A percentile compares a stretch with the other conserved stretches of the same genome.
Conservation (phyloP, 768 basidiomycete species). For the Tricholoma furcatifolium region DNA sequence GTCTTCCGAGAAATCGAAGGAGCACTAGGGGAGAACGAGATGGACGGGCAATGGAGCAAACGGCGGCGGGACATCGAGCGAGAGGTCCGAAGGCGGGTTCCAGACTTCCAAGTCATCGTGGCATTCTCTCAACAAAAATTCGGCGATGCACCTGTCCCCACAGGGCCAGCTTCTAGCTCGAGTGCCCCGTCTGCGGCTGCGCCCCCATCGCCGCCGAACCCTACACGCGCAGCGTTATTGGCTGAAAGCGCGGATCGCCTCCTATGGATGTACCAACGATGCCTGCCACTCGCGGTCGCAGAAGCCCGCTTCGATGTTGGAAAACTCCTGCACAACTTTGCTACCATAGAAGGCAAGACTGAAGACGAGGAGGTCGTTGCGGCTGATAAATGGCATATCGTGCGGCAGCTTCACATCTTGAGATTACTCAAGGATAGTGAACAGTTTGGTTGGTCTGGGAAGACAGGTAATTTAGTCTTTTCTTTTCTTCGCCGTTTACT, state of each 20-base stretch:
- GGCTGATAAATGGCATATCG: slow-evolving; percentile 37
- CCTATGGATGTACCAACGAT: slow-evolving; percentile 82
- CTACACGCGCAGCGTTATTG: slow-evolving; percentile 57
- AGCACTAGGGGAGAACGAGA: slow-evolving; percentile 59
- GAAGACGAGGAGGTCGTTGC: slow-evolving; percentile 24
- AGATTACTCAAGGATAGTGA: slow-evolving; percentile 73
- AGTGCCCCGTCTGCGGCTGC: background rate
- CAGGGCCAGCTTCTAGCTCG: background rate
- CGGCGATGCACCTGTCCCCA: slow-evolving; percentile 5
- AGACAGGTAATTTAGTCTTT: slow-evolving; percentile 50
- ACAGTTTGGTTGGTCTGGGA: slow-evolving; percentile 77
- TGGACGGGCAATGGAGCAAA: slow-evolving; percentile 71
- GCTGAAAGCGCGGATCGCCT: slow-evolving; percentile 80
- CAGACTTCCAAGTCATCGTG: slow-evolving; percentile 85
- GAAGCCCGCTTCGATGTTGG: slow-evolving; percentile 88
- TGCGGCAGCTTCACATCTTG: slow-evolving; percentile 76
- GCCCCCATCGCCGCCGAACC: slow-evolving; percentile 14
- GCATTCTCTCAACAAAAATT: slow-evolving; percentile 70
- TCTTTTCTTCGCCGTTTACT: background rate
- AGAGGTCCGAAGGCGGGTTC: slow-evolving; percentile 73
- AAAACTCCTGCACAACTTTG: slow-evolving; percentile 60
- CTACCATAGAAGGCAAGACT: slow-evolving; percentile 6
- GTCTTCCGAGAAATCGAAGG: slow-evolving; percentile 46
- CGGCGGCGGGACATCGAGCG: slow-evolving; percentile 67
- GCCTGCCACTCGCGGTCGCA: slow-evolving; percentile 68